Conservation (phyloP, 805 yeast species). For the Isabelozyma pseudorhagii region DNA sequence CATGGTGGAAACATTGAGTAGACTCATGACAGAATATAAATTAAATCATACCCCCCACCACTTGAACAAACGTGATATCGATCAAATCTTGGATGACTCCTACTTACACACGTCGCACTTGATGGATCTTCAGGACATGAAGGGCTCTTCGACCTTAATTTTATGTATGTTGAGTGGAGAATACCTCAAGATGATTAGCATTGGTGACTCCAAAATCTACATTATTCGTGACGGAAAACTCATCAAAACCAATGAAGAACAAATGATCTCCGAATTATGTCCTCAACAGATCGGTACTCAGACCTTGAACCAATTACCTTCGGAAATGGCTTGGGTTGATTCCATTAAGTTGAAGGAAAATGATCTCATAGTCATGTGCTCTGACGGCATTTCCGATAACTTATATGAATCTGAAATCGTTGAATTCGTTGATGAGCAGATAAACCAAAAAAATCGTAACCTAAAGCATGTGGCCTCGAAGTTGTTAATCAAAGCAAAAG, state of each 20-base stretch:
- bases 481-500: constrained; percentile 43
- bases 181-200: constrained; percentile 43
- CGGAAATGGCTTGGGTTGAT: constrained; percentile 46
- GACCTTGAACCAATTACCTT: constrained; percentile 38
- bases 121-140: constrained; percentile 46
- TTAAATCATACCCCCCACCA: constrained; percentile 33
- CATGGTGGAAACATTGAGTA: constrained; percentile 48
- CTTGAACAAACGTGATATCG: constrained; percentile 40
- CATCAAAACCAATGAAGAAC: constrained; percentile 43
- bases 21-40: constrained; percentile 45
- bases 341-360: constrained; percentile 35
- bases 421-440: constrained; percentile 30
- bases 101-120: constrained; percentile 46
- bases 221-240: constrained; percentile 46
- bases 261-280: constrained; percentile 43
- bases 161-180: constrained; percentile 49
- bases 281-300: constrained; percentile 58
- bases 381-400: constrained; percentile 56
- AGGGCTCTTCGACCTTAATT: constrained; percentile 50
- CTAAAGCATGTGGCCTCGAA: constrained; percentile 38
- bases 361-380: constrained; percentile 46
- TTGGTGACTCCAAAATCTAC: constrained; percentile 51
- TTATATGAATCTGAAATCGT: constrained; percentile 47
- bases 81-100: constrained; percentile 44
- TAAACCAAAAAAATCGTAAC: constrained; percentile 23